These are phyloP conservation scores for Chaetomium sp. DNA, from an alignment of 2,329 filamentous ascomycete species.

Conservation along the genomic window DNA sequence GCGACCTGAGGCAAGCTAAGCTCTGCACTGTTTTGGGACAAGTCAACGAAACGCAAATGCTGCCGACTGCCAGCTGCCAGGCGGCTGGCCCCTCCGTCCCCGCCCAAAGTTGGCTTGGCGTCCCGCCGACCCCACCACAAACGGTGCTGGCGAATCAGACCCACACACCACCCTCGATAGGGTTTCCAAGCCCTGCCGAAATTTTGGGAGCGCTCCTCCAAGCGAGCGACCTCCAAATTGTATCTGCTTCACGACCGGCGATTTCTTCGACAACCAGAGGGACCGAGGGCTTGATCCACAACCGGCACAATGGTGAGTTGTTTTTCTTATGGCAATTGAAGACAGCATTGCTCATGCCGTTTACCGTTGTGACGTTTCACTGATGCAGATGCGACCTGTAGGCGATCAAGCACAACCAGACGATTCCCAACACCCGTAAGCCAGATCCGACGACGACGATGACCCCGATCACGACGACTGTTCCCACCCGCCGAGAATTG, in stretches of 20 bases:
- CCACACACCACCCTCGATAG: conserved; percentile 29
- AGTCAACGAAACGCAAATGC: too few species aligned
- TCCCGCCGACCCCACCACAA: conserved; percentile 1
- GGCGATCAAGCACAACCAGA: conserved; percentile 99
- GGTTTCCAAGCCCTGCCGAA: conserved; percentile 40
- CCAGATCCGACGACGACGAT: conserved; percentile 26
- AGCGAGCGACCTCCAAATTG: conserved; percentile 31
- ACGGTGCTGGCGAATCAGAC: conserved; percentile 18
- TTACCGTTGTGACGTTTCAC: conserved; percentile 21
- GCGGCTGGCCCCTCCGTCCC: neutral
- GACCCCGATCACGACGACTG: conserved; percentile 14
- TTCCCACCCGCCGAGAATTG: conserved; percentile 15
- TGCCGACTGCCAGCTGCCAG: neutral
- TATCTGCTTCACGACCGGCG: conserved; percentile 32
- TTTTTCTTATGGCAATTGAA: conserved; percentile 18
- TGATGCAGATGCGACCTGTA: conserved; percentile 33
- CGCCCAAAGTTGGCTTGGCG: neutral
- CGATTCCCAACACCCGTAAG: conserved; percentile 93
- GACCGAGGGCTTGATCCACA: conserved; percentile 41
- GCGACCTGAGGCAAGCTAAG: too few species aligned
- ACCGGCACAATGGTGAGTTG: conserved; percentile 48
- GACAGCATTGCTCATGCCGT: conserved; percentile 11
- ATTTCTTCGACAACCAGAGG: conserved; percentile 26
- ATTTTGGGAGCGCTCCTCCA: conserved; percentile 29
- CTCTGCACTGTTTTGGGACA: too few species aligned